Evolutionary conservation across 2,329 filamentous ascomycete species (phyloP), one percentile per base, ranked within the genome.

Genomic region (Microascus cirrosus): DNA sequence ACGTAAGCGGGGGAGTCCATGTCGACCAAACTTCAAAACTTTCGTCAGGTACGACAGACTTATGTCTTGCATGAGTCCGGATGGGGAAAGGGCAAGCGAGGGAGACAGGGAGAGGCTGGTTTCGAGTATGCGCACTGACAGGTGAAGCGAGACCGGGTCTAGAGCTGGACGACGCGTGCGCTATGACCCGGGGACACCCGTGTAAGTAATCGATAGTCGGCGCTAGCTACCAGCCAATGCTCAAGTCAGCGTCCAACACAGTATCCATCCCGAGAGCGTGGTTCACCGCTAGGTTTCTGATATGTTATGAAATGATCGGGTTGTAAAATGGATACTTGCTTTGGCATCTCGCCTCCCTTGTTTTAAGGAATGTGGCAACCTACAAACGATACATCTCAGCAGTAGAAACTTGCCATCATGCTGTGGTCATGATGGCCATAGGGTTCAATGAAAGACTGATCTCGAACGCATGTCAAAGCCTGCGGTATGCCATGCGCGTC

Each of bases 71-170:
- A 28, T 20, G 18, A 24, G 10, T 25, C 35, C 54, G 20, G 54
- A 55, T 45, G 35, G 36, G 54, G 54, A 55, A 55, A 55, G 54
- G n/a, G 12, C 22, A 55, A 55, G 54, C 54, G 54, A 55, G 20
- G 7, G 22, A 24, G 13, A 15, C 20, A 42, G 22, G 45, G n/a
- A 50, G 45, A 50, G 45, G 45, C 20, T 11, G 22, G 45, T 50
- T 22, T 50, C 4, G 45, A 24, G 12, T 20, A n/a, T 50, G 42
- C 24, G 45, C 20, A 24, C 45, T 50, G 12, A 22, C 20, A 42
- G 36, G 45, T 11, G 11, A 13, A 20, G 45, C 6, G 22, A 24
- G 8, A 22, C 45, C 12, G 22, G n/a, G n/a, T 22, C 45, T 12
- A 12, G 11, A 22, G 18, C 45, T 50, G n/a, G 45, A 20, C 2